Conservation (phyloP, 345 rosid species). For the Dipteronia dyeriana region DNA sequence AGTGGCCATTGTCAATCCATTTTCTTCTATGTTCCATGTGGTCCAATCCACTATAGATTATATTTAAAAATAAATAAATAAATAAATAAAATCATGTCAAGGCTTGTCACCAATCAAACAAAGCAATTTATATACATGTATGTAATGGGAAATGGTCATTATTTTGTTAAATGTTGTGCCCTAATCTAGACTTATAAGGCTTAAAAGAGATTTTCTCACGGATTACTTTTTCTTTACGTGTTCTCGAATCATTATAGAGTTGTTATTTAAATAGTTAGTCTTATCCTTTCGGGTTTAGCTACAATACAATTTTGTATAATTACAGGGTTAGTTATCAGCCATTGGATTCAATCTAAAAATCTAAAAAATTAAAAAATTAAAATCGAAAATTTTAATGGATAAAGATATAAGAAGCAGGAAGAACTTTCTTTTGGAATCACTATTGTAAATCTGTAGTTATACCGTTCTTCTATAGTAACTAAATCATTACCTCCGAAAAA, state of each 20-base stretch:
- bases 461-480: too few relatives aligned
- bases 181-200: neutral
- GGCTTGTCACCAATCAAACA: constrained; percentile 5
- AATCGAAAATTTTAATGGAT: too few relatives aligned
- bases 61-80: too few relatives aligned
- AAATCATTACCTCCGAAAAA: neutral
- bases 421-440: too few relatives aligned
- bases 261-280: neutral
- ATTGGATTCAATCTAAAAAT: too few relatives aligned
- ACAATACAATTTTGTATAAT: too few relatives aligned
- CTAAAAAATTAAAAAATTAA: too few relatives aligned
- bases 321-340: too few relatives aligned
- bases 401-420: too few relatives aligned
- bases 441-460: too few relatives aligned
- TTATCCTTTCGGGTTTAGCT: neutral
- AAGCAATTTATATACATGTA: neutral
- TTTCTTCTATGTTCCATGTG: constrained; percentile 15
- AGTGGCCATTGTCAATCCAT: neutral
- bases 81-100: neutral
- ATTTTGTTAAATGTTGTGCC: neutral
- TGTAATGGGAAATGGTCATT: neutral
- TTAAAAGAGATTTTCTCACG: neutral
- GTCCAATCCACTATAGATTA: constrained; percentile 2
- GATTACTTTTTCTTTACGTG: neutral
- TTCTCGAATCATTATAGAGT: neutral